A percentile compares a stretch with the other conserved stretches of the same genome.
phyloP scores from a whole-genome alignment of 768 basidiomycete genomes.

The Suillus subalutaceus region DNA sequence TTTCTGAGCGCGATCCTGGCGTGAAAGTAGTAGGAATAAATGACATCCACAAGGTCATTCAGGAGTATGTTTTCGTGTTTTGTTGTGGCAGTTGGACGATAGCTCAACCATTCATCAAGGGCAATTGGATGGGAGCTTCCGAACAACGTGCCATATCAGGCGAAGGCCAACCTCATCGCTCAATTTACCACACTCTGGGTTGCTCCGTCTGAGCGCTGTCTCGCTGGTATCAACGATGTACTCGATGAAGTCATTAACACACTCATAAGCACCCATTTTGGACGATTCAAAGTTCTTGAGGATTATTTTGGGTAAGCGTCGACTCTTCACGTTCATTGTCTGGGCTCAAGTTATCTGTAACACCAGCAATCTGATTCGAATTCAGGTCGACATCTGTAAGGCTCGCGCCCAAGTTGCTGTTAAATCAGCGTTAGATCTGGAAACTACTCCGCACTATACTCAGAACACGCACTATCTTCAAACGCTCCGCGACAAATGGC shows the following conservation, averaged over 20 bases:
- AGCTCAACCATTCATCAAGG: conserved; percentile 24
- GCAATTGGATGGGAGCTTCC: conserved; percentile 47
- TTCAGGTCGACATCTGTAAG: conserved; percentile 34
- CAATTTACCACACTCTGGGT: conserved; percentile 40
- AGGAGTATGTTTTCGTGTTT: conserved; percentile 31
- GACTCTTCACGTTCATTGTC: not conserved
- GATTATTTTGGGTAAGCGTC: conserved; percentile 37
- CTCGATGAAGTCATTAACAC: conserved; percentile 32
- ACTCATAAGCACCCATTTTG: conserved; percentile 40
- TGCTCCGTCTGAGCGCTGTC: conserved; percentile 36
- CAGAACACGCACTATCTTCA: conserved; percentile 32
- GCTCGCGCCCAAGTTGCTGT: conserved; percentile 28
- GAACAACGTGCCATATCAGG: conserved; percentile 42
- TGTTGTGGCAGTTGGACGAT: conserved; percentile 1
- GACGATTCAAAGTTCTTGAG: conserved; percentile 40
- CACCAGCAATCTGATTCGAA: conserved; percentile 29
- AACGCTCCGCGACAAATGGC: conserved; percentile 28
- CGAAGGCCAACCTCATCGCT: conserved; percentile 40
- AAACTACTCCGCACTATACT: conserved; percentile 43
- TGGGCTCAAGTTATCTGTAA: not conserved
- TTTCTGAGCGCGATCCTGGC: not conserved
- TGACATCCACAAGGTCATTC: conserved; percentile 39
- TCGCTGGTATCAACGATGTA: conserved; percentile 34
- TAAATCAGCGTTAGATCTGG: conserved; percentile 39
- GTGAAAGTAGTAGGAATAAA: conserved; percentile 30